Evolutionary conservation across 75 land plant genomes (phyloP).

Genomic region (Cryptomeria japonica): DNA sequence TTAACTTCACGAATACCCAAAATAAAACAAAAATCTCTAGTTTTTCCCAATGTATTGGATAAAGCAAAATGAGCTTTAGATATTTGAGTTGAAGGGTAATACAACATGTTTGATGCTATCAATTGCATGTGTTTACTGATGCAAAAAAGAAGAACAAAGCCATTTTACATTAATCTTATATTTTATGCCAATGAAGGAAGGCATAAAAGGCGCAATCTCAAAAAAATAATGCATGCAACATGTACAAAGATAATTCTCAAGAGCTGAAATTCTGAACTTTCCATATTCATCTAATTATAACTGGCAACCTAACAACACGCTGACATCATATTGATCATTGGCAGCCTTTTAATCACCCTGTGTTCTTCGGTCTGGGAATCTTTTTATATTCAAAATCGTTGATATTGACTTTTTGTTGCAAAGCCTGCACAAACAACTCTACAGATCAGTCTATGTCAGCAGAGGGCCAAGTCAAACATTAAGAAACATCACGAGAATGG

Average conservation of each 20-base stretch:
- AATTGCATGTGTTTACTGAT: neutral
- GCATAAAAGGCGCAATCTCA: neutral
- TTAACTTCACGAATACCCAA: neutral
- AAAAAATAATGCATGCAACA: neutral
- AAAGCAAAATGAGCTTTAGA: neutral
- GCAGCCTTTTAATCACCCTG: neutral
- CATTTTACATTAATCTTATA: neutral
- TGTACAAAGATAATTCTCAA: neutral
- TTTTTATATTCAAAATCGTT: conserved; percentile 68
- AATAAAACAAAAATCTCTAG: neutral
- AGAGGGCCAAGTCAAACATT: neutral
- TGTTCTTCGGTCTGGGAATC: conserved; percentile 66
- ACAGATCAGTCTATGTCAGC: neutral
- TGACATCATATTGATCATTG: neutral
- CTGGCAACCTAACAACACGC: neutral
- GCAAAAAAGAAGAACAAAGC: neutral
- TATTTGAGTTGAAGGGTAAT: neutral
- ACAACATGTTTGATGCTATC: neutral
- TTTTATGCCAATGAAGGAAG: neutral
- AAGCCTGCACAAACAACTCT: conserved; percentile 33
- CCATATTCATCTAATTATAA: neutral
- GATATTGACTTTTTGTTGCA: conserved; percentile 68
- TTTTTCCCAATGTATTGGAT: neutral
- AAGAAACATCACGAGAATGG: neutral
- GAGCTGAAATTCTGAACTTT: neutral